These are phyloP conservation scores for Bullera alba DNA, from an alignment of 768 basidiomycete species.

Conservation along the genomic window DNA sequence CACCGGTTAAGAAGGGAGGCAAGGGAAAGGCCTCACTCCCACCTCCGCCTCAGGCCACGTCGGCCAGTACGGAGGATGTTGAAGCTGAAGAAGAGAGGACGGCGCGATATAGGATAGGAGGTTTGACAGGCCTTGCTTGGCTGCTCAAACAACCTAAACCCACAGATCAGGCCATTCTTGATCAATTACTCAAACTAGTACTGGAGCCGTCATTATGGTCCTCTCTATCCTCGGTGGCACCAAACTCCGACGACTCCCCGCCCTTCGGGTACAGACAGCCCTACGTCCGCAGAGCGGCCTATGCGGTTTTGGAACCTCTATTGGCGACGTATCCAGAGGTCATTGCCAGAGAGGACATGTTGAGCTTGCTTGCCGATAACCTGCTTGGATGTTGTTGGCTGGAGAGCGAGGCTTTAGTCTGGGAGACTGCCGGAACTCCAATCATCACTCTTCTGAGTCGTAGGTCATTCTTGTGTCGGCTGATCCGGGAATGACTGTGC, in stretches of 20 bases:
- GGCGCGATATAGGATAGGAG: conserved; percentile 26
- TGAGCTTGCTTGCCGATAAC: conserved; percentile 52
- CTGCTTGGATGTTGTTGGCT: conserved; percentile 49
- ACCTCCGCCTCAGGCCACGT: conserved; percentile 9
- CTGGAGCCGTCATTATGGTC: conserved; percentile 50
- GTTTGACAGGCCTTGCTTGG: conserved; percentile 39
- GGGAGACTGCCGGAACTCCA: conserved; percentile 62
- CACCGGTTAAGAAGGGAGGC: conserved; percentile 5
- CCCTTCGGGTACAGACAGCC: conserved; percentile 62
- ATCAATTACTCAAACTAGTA: conserved; percentile 20
- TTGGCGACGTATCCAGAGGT: conserved; percentile 52
- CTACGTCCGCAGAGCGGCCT: conserved; percentile 63
- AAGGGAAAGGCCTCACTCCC: conserved; percentile 11
- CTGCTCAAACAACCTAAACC: conserved; percentile 24
- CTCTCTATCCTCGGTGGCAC: conserved; percentile 58
- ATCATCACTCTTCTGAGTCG: conserved; percentile 66
- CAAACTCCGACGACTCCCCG: conserved; percentile 2
- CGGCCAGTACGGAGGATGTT: conserved; percentile 6
- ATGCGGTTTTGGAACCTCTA: conserved; percentile 54
- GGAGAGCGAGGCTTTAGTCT: conserved; percentile 66
- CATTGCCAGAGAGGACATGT: conserved; percentile 26
- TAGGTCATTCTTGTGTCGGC: conserved; percentile 41
- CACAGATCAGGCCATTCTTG: conserved; percentile 1
- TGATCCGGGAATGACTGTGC: not conserved
- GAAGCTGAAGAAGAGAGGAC: not conserved